phyloP scores from a whole-genome alignment of 768 basidiomycete species.

The Russula lepida region DNA sequence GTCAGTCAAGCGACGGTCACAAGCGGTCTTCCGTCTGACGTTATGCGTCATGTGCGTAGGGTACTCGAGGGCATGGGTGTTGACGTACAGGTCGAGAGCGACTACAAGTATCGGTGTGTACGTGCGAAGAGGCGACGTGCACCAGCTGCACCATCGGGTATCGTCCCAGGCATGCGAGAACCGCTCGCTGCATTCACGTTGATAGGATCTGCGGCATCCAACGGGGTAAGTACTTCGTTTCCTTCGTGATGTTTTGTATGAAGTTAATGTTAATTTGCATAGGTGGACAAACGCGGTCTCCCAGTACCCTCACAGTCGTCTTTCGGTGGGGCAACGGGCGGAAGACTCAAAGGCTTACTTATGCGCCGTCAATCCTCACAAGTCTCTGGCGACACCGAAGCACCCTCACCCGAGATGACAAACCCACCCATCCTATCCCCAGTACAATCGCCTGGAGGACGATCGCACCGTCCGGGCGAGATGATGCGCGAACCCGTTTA shows the following conservation, averaged over 20 bases:
- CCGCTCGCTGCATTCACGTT: constrained; percentile 67
- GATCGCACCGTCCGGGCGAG: constrained; percentile 21
- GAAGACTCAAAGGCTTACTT: constrained; percentile 80
- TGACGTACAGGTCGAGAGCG: constrained; percentile 79
- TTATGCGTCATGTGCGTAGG: constrained; percentile 75
- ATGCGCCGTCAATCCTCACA: constrained; percentile 90
- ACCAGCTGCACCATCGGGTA: constrained; percentile 12
- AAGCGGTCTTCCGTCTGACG: constrained; percentile 72
- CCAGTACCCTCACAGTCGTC: constrained; percentile 73
- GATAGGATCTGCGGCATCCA: constrained; percentile 74
- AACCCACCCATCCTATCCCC: constrained; percentile 3
- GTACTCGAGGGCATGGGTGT: constrained; percentile 87
- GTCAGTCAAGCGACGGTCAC: constrained; percentile 89
- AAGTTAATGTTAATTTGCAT: not conserved
- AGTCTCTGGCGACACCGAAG: constrained; percentile 36
- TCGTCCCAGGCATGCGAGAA: constrained; percentile 39
- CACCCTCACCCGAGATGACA: constrained; percentile 22
- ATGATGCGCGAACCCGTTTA: constrained; percentile 54
- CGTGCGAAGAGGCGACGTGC: constrained; percentile 55
- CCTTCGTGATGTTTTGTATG: not conserved
- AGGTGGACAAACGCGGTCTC: constrained; percentile 87
- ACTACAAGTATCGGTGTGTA: constrained; percentile 85
- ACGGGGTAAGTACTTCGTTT: constrained; percentile 54
- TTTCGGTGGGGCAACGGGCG: constrained; percentile 52
- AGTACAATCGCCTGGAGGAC: constrained; percentile 16